Base-by-base conservation (phyloP, 2,329 filamentous ascomycete genomes). In the Fusarium papillatum region DNA sequence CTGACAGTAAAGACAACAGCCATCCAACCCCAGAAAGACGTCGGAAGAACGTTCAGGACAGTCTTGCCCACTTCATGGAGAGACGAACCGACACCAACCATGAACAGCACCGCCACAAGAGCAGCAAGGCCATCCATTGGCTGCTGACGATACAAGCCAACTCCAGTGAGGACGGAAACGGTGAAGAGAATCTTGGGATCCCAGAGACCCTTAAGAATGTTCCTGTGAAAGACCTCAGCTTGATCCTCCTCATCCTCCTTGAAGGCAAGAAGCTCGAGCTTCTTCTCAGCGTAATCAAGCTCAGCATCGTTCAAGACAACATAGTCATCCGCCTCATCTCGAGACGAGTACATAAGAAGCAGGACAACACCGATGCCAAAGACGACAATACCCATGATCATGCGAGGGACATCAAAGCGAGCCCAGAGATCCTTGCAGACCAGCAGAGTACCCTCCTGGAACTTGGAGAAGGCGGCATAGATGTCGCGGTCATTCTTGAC, bases 391-490 rank as follows among this genome's bases (percentile, higher is more conserved):
- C 97, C 97, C 74, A 94, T 88, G 17, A 93, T 81, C 95, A 99
- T 99, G 82, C 93, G 94, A 3, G 91, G 89, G 24, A 98, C 88
- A 82, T 99, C 95, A 78, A 99, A 99, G 41, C 94, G 92, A 26
- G 97, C 95, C 97, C 97, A 99, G 19, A 98, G 87, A 46, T 89
- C 90, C 81, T 95, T 94, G 86, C 95, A 98, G 16, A 96, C 89
- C 34, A 88, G 88, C 55, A 99, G 87, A 1, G 94, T 98, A 81
- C 95, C 91, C 36, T 88, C 87, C 82, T 98, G 95, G 81, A 98
- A 98, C 14, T 88, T 87, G 19, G 89, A 86, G 80, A 95, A 96
- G 1, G 92, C 90, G 4, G 88, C 75, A 77, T 91, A 91, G 0
- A 87, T 82, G 10, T 85, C 85, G 70, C 76, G 80, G 78, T 83